Conservation (phyloP, 1,284 basidiomycete genomes). For the Malassezia restricta region DNA sequence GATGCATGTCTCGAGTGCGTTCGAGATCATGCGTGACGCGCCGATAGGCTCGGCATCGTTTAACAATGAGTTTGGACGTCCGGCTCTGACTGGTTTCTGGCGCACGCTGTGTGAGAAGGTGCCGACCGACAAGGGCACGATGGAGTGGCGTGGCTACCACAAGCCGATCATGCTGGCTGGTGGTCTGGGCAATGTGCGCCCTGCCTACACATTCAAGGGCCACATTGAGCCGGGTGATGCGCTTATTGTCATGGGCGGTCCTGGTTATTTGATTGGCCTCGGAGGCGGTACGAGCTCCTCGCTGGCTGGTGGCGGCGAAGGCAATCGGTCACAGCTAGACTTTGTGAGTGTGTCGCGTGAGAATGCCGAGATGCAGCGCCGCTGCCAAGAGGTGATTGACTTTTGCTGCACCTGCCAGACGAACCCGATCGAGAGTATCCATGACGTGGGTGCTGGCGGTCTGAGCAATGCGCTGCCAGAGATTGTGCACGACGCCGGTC, state of each 20-base stretch:
- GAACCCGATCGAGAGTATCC: slow-evolving; percentile 82
- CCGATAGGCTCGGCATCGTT: slow-evolving; percentile 89
- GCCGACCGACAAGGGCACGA: slow-evolving; percentile 17
- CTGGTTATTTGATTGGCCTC: slow-evolving; percentile 88
- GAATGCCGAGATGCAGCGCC: slow-evolving; percentile 94
- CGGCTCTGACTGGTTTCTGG: slow-evolving; percentile 55
- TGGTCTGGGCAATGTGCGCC: slow-evolving; percentile 75
- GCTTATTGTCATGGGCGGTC: slow-evolving; percentile 86
- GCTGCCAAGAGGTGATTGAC: slow-evolving; percentile 95
- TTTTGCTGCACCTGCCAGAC: slow-evolving; percentile 47
- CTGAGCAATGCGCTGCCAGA: slow-evolving; percentile 93
- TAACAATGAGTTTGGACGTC: slow-evolving; percentile 97
- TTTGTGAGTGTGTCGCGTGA: slow-evolving; percentile 95
- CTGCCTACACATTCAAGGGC: slow-evolving; percentile 38
- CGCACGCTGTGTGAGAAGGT: slow-evolving; percentile 42
- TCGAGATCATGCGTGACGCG: slow-evolving; percentile 95
- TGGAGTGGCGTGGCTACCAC: slow-evolving; percentile 84
- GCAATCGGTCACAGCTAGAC: slow-evolving; percentile 78
- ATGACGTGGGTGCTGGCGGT: slow-evolving; percentile 95
- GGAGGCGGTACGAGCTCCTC: slow-evolving; percentile 93
- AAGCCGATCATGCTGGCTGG: slow-evolving; percentile 99
- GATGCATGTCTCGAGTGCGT: slow-evolving; percentile 74
- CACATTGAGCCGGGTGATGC: slow-evolving; percentile 33
- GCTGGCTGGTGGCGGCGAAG: slow-evolving; percentile 52
- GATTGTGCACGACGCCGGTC: slow-evolving; percentile 81